These are phyloP conservation scores for Taxillus chinensis DNA, from an alignment of 164 flowering plant genomes.

Conservation along the genomic window DNA sequence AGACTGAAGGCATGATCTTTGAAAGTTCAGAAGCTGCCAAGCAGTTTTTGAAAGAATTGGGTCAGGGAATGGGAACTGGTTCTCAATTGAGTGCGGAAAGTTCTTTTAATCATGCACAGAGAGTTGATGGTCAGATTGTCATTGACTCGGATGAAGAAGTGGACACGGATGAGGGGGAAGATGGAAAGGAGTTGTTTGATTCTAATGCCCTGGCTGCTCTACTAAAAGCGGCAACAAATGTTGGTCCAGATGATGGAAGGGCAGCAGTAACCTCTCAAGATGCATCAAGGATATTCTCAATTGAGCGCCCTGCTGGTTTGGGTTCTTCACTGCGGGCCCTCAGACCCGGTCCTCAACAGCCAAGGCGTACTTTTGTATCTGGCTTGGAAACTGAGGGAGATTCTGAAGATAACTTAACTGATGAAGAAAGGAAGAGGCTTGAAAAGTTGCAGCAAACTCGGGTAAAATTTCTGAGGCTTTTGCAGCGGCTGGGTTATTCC, in stretches of 20 bases:
- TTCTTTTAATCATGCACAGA: slow-evolving; percentile 32
- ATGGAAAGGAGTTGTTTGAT: slow-evolving; percentile 71
- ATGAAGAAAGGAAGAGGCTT: slow-evolving; percentile 68
- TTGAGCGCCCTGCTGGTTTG: slow-evolving; percentile 92
- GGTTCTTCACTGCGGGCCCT: slow-evolving; percentile 58
- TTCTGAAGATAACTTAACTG: slow-evolving; percentile 48
- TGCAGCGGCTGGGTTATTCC: slow-evolving; percentile 70
- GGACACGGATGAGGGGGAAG: slow-evolving; percentile 76
- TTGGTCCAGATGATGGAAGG: slow-evolving; percentile 37
- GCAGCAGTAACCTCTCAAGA: slow-evolving; percentile 60
- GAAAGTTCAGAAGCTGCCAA: slow-evolving; percentile 60
- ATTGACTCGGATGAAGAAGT: slow-evolving; percentile 87
- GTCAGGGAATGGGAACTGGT: slow-evolving; percentile 35
- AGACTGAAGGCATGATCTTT: slow-evolving; percentile 37
- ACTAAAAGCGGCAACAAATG: slow-evolving; percentile 75
- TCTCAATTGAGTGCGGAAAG: slow-evolving; percentile 36
- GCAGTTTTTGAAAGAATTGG: slow-evolving; percentile 65
- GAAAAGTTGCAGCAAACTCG: slow-evolving; percentile 63
- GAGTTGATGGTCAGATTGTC: slow-evolving; percentile 71
- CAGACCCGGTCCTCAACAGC: slow-evolving; percentile 49
- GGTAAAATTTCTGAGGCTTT: slow-evolving; percentile 80
- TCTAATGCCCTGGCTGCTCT: slow-evolving; percentile 88
- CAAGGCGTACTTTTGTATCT: slow-evolving; percentile 36
- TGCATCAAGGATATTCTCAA: slow-evolving; percentile 73
- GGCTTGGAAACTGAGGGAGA: slow-evolving; percentile 22